Evolutionary conservation across 2,329 filamentous ascomycete genomes (phyloP).

Genomic region (Capronia epimyces): DNA sequence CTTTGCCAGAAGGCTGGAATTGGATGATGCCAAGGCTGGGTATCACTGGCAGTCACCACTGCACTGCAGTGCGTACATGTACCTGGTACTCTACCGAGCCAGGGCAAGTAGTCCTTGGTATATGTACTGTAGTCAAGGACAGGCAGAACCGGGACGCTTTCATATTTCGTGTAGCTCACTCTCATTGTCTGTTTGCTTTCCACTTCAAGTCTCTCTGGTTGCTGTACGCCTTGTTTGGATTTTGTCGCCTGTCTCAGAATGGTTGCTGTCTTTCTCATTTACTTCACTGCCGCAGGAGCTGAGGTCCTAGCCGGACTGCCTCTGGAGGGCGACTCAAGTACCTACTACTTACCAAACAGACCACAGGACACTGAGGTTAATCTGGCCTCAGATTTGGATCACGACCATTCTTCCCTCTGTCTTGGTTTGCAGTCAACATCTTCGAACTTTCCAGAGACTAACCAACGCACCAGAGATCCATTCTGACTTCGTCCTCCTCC

Average conservation of each 20-base stretch:
- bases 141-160: no score
- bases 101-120: no score
- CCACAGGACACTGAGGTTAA: not conserved
- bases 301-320: not conserved
- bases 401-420: conserved; percentile 12
- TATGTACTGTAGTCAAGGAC: no score
- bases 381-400: conserved; percentile 1
- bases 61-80: no score
- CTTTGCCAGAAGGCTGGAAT: not conserved
- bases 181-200: not conserved
- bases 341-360: conserved; percentile 7
- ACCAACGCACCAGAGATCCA: conserved; percentile 9
- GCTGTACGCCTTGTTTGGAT: not conserved
- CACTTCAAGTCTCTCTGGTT: not conserved
- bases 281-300: conserved; percentile 2
- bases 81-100: no score
- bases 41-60: not conserved
- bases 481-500: conserved; percentile 10
- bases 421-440: conserved; percentile 9
- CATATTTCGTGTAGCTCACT: not conserved
- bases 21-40: not conserved
- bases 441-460: not conserved
- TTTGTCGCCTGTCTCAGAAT: not conserved
- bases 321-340: not conserved
- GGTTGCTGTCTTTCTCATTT: conserved; percentile 6